Base-by-base conservation (phyloP, 805 yeast species). In the Teunomyces lycoperdinae region DNA sequence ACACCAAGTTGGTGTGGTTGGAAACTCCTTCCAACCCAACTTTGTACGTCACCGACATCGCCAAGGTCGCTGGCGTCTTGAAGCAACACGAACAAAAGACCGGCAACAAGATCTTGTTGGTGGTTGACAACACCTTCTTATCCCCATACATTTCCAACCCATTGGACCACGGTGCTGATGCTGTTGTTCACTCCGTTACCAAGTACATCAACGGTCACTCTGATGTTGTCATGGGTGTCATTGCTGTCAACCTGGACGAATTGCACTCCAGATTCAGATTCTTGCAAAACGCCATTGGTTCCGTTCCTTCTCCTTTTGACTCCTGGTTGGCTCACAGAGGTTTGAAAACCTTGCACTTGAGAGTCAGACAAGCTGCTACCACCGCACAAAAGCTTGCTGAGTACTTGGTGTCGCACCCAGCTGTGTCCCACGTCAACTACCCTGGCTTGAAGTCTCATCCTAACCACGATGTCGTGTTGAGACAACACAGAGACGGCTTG, bases 321-420 rank as follows among this genome's bases (percentile, higher is more conserved):
- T 79, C 89, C 36, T 89, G 96, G 96, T 83, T 88, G 67, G 91
- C 95, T 47, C 96, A 88, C 77, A 80, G 96, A 67, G 96, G 96
- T 63, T 77, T 89, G 63, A 89, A 87, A 78, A 89, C 96, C 36
- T 76, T 88, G 62, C 94, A 87, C 62, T 75, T 89, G 69, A 80
- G 96, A 67, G 85, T 81, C 34, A 78, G 80, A 61, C 87, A 84
- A 58, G 85, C 94, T 35, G 70, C 89, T 38, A 57, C 60, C 46
- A 77, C 79, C 46, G 96, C 96, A 27, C 78, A 71, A 56, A 76
- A 77, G 58, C 82, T 89, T 56, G 88, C 96, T 45, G 79, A 85
- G 68, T 80, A 67, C 64, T 77, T 89, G 63, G 64, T 63, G 38
- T 46, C 64, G 11, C 77, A 77, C 52, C 77, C 77, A 38, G 58